Evolutionary conservation across 1,139 yeast species (phyloP), one percentile per base, ranked within the genome.

Genomic region (Diutina catenulata): DNA sequence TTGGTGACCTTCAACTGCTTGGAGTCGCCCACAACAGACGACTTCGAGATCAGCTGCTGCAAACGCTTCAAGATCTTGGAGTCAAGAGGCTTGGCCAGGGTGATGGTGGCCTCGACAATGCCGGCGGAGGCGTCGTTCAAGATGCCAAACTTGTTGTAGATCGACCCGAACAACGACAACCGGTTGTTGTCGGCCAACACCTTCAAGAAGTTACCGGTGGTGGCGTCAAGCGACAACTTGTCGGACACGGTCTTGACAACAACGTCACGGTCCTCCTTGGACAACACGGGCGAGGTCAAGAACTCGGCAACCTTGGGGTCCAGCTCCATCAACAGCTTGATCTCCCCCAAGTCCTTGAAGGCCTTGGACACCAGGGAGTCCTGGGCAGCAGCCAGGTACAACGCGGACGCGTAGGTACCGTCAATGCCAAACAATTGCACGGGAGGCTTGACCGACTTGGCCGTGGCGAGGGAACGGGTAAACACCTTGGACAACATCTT

Each of bases 171-270:
- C 53, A 87, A 64, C 45, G 66, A 62, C 62, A 91, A 75, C 68
- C 98, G 81, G 80, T 88, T 87, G 80, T 93, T 88, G 60, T 87
- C 95, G 50, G 95, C 88, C 54, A 91, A 71, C 40, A 88, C 94
- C 43, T 60, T 59, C 60, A 91, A 75, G 60, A 93, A 76, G 73
- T 88, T 93, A 53, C 74, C 55, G 44, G 84, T 80, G 46, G 93
- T 70, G 53, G 74, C 67, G 63, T 88, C 95, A 54, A 81, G 70
- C 50, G 69, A 69, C 49, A 74, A 66, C 55, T 68, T 62, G 45
- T 72, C 54, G 42, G 82, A 55, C 49, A 80, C 56, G 42, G 80
- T 66, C 42, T 72, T 67, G 46, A 81, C 86, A 48, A 87, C 82
- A 45, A 70, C 57, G 49, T 68, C 60, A 74, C 95, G 80, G 63